These are phyloP conservation scores for Tylopilus rubrobrunneus DNA, from an alignment of 768 basidiomycete species.

Conservation along the genomic window DNA sequence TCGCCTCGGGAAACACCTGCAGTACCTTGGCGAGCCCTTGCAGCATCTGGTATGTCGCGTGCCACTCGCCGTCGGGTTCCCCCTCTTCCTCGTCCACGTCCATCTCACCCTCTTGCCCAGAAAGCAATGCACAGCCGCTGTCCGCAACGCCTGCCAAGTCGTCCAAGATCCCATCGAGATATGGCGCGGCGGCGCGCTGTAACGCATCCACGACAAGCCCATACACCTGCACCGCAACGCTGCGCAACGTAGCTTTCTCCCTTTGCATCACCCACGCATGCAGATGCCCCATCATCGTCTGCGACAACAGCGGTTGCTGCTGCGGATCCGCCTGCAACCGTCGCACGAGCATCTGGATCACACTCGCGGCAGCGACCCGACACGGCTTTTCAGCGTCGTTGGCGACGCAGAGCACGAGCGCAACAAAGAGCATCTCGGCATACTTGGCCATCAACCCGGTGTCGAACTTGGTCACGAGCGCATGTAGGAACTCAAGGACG, in stretches of 20 bases:
- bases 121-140: conserved; percentile 4
- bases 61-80: conserved; percentile 69
- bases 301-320: conserved; percentile 47
- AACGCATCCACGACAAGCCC: conserved; percentile 75
- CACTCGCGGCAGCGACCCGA: conserved; percentile 79
- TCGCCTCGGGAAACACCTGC: conserved; percentile 49
- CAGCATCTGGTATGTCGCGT: conserved; percentile 77
- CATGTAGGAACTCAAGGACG: conserved; percentile 90
- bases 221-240: conserved; percentile 79
- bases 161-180: conserved; percentile 47
- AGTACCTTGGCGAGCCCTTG: conserved; percentile 62
- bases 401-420: conserved; percentile 87
- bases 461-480: conserved; percentile 83
- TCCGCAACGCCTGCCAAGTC: conserved; percentile 43
- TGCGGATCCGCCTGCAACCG: conserved; percentile 61
- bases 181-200: conserved; percentile 42
- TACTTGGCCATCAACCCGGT: conserved; percentile 69
- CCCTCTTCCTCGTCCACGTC: conserved; percentile 42
- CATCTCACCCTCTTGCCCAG: conserved; percentile 29
- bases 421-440: conserved; percentile 84
- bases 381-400: conserved; percentile 93
- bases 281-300: conserved; percentile 61
- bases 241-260: conserved; percentile 55
- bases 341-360: conserved; percentile 73
- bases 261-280: conserved; percentile 74